Conservation (phyloP, 257 asterid species). For the Plantago elongata region DNA sequence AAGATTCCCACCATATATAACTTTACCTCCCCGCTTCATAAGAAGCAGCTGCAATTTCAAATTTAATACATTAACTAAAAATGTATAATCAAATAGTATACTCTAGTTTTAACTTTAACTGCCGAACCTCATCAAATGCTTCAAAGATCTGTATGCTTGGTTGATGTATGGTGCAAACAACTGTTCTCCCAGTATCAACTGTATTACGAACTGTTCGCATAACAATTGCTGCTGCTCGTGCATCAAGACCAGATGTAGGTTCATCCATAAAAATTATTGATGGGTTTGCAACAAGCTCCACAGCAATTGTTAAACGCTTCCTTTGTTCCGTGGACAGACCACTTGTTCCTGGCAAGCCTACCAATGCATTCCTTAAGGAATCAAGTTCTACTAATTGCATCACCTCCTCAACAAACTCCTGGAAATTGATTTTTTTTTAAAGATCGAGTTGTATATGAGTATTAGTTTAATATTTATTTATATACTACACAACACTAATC, state of each 20-base stretch:
- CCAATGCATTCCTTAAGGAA: constrained; percentile 67
- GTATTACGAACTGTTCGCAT: constrained; percentile 96
- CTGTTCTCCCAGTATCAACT: constrained; percentile 93
- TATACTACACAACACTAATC: not conserved
- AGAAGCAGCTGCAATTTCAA: constrained; percentile 61
- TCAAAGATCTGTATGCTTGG: constrained; percentile 93
- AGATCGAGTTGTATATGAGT: not conserved
- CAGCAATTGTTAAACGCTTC: constrained; percentile 91
- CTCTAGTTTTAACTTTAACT: not conserved
- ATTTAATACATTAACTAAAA: constrained; percentile 8
- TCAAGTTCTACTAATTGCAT: constrained; percentile 83
- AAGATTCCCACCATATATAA: constrained; percentile 87
- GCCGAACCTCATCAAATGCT: constrained; percentile 88
- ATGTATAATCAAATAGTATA: not conserved
- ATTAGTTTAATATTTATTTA: not conserved
- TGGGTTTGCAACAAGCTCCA: constrained; percentile 94
- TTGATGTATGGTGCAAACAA: constrained; percentile 95
- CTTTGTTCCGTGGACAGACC: constrained; percentile 95
- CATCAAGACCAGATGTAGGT: constrained; percentile 96
- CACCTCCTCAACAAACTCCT: constrained; percentile 90
- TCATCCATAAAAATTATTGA: constrained; percentile 95
- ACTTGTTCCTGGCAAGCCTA: constrained; percentile 78
- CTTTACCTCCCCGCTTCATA: constrained; percentile 90
- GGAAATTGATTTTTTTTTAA: constrained; percentile 22
- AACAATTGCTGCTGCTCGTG: constrained; percentile 97